A percentile compares a stretch with the other conserved stretches of the same genome.
Conservation (phyloP, 2,329 filamentous ascomycete genomes). For the Fonsecaea nubica region DNA sequence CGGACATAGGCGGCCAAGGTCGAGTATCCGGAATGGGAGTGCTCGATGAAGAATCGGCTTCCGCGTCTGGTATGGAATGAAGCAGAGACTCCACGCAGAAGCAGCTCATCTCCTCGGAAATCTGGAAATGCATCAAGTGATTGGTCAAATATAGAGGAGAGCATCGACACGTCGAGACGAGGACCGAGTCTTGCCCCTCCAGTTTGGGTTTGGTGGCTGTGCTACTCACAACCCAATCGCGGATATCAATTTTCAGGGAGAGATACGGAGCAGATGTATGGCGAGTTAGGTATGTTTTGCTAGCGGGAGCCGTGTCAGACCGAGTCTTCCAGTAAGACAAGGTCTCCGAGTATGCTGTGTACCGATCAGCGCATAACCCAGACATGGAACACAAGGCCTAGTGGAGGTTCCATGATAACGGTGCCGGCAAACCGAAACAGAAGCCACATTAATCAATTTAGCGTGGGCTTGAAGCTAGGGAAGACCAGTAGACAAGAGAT, state of each 20-base stretch:
- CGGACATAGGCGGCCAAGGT: not conserved
- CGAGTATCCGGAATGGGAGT: not conserved
- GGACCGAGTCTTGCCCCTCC: not conserved
- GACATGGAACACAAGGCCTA: not conserved
- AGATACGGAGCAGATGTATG: not conserved
- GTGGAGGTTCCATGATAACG: constrained; percentile 10
- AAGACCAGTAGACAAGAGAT: not conserved
- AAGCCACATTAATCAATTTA: not conserved
- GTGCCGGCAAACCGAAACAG: not conserved
- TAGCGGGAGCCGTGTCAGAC: not conserved
- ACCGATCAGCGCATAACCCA: not conserved
- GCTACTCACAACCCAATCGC: not conserved
- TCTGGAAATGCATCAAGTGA: not conserved
- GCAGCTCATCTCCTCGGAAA: constrained; percentile 10
- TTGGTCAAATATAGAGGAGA: not conserved
- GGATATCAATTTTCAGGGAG: not conserved
- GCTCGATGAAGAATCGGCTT: not conserved
- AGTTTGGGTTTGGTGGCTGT: constrained; percentile 2
- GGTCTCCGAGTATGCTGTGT: not conserved
- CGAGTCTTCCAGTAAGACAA: not conserved
- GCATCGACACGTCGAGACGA: not conserved
- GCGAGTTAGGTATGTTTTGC: not conserved
- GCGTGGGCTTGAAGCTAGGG: constrained; percentile 2
- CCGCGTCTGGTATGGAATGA: not conserved
- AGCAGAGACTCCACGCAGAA: constrained; percentile 7